A percentile compares a stretch with the other conserved stretches of the same genome.
Conservation (phyloP, 768 basidiomycete species). For the Rhizopogon vesiculosus region DNA sequence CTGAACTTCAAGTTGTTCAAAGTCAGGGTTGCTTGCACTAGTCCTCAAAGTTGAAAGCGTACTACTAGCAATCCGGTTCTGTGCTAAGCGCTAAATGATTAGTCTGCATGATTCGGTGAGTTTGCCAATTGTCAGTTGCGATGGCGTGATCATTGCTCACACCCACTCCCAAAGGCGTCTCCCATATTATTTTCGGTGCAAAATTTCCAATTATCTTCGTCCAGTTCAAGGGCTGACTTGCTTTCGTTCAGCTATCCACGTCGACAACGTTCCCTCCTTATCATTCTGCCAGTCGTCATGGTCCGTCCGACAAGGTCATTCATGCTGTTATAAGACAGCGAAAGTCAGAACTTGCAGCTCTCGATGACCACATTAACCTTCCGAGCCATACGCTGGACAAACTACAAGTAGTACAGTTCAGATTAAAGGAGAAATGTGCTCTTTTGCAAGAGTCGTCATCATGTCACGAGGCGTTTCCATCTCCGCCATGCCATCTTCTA, state of each 20-base stretch:
- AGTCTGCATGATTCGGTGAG: slow-evolving; percentile 16
- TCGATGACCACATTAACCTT: slow-evolving; percentile 14
- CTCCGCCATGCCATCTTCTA: slow-evolving; percentile 16
- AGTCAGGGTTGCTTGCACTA: too few relatives aligned
- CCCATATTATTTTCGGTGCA: slow-evolving; percentile 15
- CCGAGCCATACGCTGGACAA: slow-evolving; percentile 14
- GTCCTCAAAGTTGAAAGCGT: background rate
- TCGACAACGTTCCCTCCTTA: slow-evolving; percentile 14
- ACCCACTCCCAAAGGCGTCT: background rate
- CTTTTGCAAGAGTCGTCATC: slow-evolving; percentile 17
- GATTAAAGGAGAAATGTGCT: slow-evolving; percentile 13
- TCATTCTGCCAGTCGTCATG: slow-evolving; percentile 7
- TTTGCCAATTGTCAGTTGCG: slow-evolving; percentile 5
- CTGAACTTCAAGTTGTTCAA: too few relatives aligned
- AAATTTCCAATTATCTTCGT: background rate
- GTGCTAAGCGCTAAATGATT: background rate
- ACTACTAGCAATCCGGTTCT: background rate
- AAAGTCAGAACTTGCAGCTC: slow-evolving; percentile 14
- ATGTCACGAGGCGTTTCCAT: slow-evolving; percentile 17
- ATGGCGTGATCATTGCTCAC: slow-evolving; percentile 33
- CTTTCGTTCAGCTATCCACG: slow-evolving; percentile 8
- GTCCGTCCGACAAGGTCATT: slow-evolving; percentile 16
- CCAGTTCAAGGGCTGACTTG: background rate
- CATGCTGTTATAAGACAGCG: slow-evolving; percentile 14
- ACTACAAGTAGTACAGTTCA: slow-evolving; percentile 11